A percentile compares a stretch with the other conserved stretches of the same genome.
Conservation (phyloP, 176 grass and related monocot genomes). For the Cenchrus americanus region DNA sequence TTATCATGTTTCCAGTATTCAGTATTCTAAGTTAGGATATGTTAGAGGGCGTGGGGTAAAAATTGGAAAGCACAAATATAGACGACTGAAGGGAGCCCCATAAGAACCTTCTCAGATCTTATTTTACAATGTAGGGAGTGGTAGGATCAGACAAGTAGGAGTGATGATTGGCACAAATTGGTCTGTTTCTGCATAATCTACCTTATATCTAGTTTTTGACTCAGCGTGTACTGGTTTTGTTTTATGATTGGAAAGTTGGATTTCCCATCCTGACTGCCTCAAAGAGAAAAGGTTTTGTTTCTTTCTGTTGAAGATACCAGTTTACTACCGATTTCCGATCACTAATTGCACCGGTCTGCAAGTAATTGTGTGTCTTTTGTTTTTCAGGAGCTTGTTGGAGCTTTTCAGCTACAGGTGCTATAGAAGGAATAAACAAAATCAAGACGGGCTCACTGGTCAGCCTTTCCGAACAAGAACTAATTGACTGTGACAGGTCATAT, state of each 20-base stretch:
- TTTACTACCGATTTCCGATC: not conserved
- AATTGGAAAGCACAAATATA: not conserved
- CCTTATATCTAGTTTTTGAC: not conserved
- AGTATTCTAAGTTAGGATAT: not conserved
- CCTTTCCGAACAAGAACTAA: slow-evolving; percentile 89
- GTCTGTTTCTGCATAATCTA: not conserved
- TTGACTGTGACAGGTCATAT: slow-evolving; percentile 87
- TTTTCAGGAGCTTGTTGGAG: slow-evolving; percentile 91
- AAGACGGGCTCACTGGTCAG: slow-evolving; percentile 73
- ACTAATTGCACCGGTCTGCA: not conserved
- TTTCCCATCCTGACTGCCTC: not conserved
- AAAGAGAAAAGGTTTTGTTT: not conserved
- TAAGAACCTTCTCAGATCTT: not conserved
- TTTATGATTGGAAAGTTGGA: not conserved
- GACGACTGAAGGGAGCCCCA: not conserved
- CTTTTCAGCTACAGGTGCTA: slow-evolving; percentile 92
- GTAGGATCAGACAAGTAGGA: not conserved
- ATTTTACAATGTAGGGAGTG: not conserved
- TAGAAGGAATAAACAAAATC: slow-evolving; percentile 98
- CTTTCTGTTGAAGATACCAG: not conserved
- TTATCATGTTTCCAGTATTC: not conserved
- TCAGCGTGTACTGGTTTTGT: not conserved
- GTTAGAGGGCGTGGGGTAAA: not conserved
- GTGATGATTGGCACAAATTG: not conserved
- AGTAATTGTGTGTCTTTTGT: slow-evolving; percentile 13